phyloP scores from a whole-genome alignment of 805 yeast species.

The Ogataea chonburiensis region DNA sequence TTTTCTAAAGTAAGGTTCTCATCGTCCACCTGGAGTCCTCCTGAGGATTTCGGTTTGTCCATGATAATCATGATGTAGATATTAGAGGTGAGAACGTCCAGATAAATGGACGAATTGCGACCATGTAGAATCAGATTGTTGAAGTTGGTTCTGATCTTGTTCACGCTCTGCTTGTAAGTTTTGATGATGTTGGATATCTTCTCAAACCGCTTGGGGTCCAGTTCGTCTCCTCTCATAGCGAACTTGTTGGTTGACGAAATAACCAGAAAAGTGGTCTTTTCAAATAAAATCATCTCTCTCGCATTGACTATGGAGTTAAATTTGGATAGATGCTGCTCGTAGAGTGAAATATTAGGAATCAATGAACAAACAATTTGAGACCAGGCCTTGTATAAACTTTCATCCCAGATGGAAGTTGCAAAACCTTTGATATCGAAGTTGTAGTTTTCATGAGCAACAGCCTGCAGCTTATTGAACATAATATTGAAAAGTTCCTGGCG shows the following conservation, averaged over 20 bases:
- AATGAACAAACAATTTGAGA: constrained; percentile 91
- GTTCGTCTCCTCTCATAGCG: constrained; percentile 20
- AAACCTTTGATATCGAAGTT: constrained; percentile 73
- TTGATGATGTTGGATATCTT: constrained; percentile 92
- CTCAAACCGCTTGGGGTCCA: constrained; percentile 92
- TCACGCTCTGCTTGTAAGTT: constrained; percentile 89
- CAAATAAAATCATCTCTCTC: constrained; percentile 87
- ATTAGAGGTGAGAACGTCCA: constrained; percentile 36
- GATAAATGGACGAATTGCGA: constrained; percentile 34
- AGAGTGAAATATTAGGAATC: constrained; percentile 84
- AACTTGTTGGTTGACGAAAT: constrained; percentile 55
- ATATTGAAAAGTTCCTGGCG: constrained; percentile 79
- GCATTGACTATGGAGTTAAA: constrained; percentile 77
- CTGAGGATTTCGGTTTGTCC: constrained; percentile 28
- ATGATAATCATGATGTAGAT: constrained; percentile 39
- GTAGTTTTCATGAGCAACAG: constrained; percentile 61
- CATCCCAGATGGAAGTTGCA: constrained; percentile 98
- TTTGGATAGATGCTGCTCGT: constrained; percentile 71
- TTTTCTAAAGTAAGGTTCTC: constrained; percentile 36
- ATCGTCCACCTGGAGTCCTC: constrained; percentile 29
- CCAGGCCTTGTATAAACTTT: constrained; percentile 95
- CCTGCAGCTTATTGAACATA: constrained; percentile 79
- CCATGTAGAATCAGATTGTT: constrained; percentile 71
- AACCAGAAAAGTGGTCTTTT: constrained; percentile 86
- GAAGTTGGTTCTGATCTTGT: constrained; percentile 82